These are phyloP conservation scores for Neospermospora avenae DNA, from an alignment of 2,329 filamentous ascomycete genomes.

Conservation along the genomic window DNA sequence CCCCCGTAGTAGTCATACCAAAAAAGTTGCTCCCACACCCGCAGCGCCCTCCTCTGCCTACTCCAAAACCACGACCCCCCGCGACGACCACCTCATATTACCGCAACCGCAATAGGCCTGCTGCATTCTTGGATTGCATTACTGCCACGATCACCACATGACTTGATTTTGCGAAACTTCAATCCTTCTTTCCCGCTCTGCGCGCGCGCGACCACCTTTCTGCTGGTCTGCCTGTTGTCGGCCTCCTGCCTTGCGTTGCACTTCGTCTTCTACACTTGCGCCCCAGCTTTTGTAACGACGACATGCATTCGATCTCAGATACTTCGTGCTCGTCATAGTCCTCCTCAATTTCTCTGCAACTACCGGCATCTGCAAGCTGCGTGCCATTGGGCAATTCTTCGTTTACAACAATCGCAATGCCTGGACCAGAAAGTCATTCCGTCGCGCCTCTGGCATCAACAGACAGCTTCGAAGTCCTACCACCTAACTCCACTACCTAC, in stretches of 20 bases:
- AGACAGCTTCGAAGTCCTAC: slow-evolving; percentile 8
- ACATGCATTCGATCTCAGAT: slow-evolving; percentile 30
- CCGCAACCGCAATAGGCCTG: slow-evolving; percentile 1
- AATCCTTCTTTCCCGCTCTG: not conserved
- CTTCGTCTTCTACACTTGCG: not conserved
- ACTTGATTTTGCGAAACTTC: not conserved
- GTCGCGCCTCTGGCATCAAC: not conserved
- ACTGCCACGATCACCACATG: not conserved
- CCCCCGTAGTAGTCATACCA: too few relatives aligned
- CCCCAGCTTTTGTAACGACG: slow-evolving; percentile 11
- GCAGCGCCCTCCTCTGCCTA: not conserved
- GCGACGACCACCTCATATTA: not conserved
- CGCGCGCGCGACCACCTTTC: slow-evolving; percentile 1
- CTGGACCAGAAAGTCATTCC: slow-evolving; percentile 23
- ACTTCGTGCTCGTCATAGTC: slow-evolving; percentile 25
- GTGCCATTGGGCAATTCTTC: slow-evolving; percentile 24
- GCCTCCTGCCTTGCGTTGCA: slow-evolving; percentile 4
- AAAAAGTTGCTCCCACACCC: slow-evolving; percentile 3
- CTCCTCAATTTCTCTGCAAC: slow-evolving; percentile 15
- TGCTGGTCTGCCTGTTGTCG: not conserved
- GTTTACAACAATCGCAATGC: slow-evolving; percentile 20
- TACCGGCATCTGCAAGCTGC: slow-evolving; percentile 20
- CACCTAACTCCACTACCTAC: slow-evolving; percentile 12
- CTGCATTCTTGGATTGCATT: not conserved
- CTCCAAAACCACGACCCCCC: not conserved